Evolutionary conservation across 2,329 filamentous ascomycete genomes (phyloP).

Genomic region (Pseudofabraea citricarpa): DNA sequence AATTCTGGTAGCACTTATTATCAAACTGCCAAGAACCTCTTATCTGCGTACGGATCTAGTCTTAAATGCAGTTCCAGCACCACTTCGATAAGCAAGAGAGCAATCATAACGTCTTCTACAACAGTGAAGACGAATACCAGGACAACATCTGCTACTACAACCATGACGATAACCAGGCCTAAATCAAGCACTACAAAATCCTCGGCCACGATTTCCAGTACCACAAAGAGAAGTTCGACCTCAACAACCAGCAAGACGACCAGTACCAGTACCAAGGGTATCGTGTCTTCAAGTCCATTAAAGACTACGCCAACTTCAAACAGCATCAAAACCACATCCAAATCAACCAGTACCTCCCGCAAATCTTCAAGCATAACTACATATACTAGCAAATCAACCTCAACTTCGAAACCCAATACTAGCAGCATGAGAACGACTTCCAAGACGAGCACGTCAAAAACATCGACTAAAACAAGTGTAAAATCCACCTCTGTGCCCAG

Average conservation of each 20-base stretch:
- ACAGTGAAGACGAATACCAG: neutral
- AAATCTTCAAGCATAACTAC: neutral
- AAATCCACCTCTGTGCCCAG: neutral
- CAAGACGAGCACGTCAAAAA: neutral
- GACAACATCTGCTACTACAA: neutral
- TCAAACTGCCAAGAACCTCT: conserved; percentile 2
- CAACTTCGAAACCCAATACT: neutral
- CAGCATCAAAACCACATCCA: neutral
- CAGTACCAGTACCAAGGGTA: no score
- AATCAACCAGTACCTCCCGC: neutral
- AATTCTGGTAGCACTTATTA: conserved; percentile 1
- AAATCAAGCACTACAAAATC: no score
- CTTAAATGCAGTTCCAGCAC: neutral
- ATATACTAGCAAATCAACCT: neutral
- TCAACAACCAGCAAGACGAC: no score
- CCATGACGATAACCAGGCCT: no score
- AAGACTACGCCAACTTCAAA: neutral
- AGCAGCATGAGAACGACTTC: neutral
- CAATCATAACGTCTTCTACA: neutral
- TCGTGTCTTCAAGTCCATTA: neutral
- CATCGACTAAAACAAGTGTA: neutral
- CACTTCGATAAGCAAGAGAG: neutral
- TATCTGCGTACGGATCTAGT: neutral
- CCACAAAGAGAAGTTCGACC: no score
- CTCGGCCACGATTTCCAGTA: no score